Evolutionary conservation across 2,329 filamentous ascomycete genomes (phyloP), one percentile per base, ranked within the genome.

Genomic region (Fusarium sp.): DNA sequence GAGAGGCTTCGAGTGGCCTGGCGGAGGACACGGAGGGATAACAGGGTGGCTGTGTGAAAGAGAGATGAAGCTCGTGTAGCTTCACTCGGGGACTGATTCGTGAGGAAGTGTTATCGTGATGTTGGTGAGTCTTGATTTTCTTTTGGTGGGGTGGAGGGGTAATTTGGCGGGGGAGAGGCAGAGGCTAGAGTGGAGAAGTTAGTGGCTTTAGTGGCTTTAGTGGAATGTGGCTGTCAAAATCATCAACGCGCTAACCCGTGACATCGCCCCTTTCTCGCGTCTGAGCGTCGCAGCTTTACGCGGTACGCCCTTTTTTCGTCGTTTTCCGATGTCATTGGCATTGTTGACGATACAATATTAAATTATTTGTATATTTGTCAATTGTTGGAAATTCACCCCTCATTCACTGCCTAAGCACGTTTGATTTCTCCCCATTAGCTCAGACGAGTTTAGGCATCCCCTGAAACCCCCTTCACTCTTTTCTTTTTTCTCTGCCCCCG

Each of bases 21-120:
- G 75, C 78, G 74, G 74, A 74, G 19, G 72, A 54, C 56, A 30
- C 73, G 80, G 57, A 86, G 80, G 74, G 79, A 77, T 69, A 83
- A 82, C 82, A 85, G 80, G 44, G 61, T 74, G 61, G 60, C 54
- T 71, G 49, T 27, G 5, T n/a, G 9, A 17, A 22, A 7, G 9
- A 52, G 46, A 65, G 66, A 73, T 71, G 71, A 74, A 74, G 71
- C 72, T 71, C n/a, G 23, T 10, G 11, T 51, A 67, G 71, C 71
- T 71, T 75, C 72, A 50, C 71, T 73, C 62, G 47, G 19, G 33
- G 19, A 41, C n/a, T 46, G 50, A 40, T 37, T 37, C 17, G 30
- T 33, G 14, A 15, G 14, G 30, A 33, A 33, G 30, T 45, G 58
- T n/a, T 64, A 22, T 39, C 39, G 19, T 52, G 45, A 44, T 50